Evolutionary conservation across 2,329 filamentous ascomycete species (phyloP), one percentile per base, ranked within the genome.

Genomic region (Colletotrichum tropicale): DNA sequence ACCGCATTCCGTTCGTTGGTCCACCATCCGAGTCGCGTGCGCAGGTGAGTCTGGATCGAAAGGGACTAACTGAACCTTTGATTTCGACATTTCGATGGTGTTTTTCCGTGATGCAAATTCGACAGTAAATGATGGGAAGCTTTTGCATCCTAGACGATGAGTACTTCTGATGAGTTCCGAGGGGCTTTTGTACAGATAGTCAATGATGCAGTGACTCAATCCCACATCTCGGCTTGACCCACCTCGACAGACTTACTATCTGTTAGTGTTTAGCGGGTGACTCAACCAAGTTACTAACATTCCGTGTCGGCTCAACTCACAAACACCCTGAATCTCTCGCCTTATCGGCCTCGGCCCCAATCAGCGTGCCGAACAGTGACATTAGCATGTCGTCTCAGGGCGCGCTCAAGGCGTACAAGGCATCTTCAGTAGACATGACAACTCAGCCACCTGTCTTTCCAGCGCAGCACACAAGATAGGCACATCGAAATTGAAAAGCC

Each of bases 1-100:
- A 9, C 81, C 80, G 69, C 81, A 82, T 10, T 70, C 76, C 13
- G 76, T 66, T 6, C 81, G 76, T 70, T 82, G 81, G 52, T 78
- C 67, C 10, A 78, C 60, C 70, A 82, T 65, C 4, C 80, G 65
- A 13, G 79, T 43, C 8, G 79, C 48, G 56, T 82, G 81, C 4
- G 76, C 75, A 0, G 56, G 21, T 1, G 80, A 81, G 9, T 80
- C 72, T 1, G 80, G 75, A 55, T 82, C 81, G 78, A 80, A 82
- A 7, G 80, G 81, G 21, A 82, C 76, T 24, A 82, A 58, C 3
- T 70, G 62, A 8, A 80, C 72, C 28, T 32, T 65, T 9, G 70
- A 28, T 8, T 28, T 58, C 4, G 69, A 68, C 69, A 75, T 72
- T 32, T 21, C 9, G 52, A 5, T 30, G 9, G 30, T 2, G 21